Evolutionary conservation across 108 stramenopile species (phyloP), one percentile per base, ranked within the genome.

Genomic region (Skeletonema grethae): DNA sequence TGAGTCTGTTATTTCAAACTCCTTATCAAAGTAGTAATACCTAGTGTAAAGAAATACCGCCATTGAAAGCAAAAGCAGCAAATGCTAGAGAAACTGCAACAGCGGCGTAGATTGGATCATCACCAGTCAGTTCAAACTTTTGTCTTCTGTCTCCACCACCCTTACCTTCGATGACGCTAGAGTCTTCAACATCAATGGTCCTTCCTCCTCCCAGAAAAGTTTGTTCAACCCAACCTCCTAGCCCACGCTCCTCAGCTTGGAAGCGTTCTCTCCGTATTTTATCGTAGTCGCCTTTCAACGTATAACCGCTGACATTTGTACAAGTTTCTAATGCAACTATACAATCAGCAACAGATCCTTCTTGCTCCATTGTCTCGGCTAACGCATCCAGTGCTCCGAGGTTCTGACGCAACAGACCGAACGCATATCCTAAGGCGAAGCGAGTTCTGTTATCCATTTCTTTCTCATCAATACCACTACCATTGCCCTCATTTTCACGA

Each of bases 71-170:
- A 86, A 86, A 94, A 10, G 86, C 78, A 18, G 85, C 64, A 59
- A 94, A 94, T 22, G 77, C 67, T 5, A 79, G 48, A 31, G 93
- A 82, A 3, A 89, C 80, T 15, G 83, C 93, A 2, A 88, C 30
- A 1, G 93, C 88, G 38, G 85, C 82, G 73, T 90, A 92, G 32
- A 94, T 62, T 25, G 93, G 90, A 84, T 93, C 89, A 69, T 92
- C 91, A 8, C 91, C 91, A 34, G 86, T 79, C 16, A 90, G 68
- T 48, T 73, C 64, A 58, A 75, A 77, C 45, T 80, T 43, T 61
- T 70, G 48, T 43, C 82, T 86, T 18, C 74, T 32, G 36, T 78
- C 75, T 9, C 91, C 91, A 39, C 90, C 93, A 18, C 89, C 88
- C 58, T 84, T 90, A 5, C 93, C 93, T 28, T 87, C 79, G 11